Evolutionary conservation across 2,329 filamentous ascomycete species (phyloP).

Genomic region (Leptographium radiaticola): DNA sequence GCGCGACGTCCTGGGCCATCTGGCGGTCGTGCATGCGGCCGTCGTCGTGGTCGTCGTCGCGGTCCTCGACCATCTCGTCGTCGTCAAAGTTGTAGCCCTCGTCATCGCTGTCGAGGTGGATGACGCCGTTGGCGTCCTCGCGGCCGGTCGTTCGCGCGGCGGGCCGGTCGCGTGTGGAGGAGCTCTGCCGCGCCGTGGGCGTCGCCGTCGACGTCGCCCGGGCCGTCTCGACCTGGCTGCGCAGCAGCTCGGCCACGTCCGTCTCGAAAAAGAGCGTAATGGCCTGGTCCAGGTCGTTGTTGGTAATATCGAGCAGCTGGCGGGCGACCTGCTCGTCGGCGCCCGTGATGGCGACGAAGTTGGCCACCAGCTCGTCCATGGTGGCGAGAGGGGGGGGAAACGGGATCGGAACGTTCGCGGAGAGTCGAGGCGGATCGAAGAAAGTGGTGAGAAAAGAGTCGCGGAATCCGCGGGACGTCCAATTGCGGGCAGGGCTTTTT

Average conservation of each 20-base stretch:
- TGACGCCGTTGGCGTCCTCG: conserved; percentile 45
- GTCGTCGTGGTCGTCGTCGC: conserved; percentile 17
- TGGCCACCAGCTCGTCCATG: conserved; percentile 55
- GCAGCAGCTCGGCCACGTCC: conserved; percentile 45
- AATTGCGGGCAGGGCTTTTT: too few species aligned
- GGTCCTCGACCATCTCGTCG: conserved; percentile 19
- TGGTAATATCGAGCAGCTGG: conserved; percentile 75
- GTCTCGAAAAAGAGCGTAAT: conserved; percentile 86
- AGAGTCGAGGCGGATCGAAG: background rate
- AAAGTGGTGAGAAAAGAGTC: conserved; percentile 3
- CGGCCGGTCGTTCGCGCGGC: conserved; percentile 18
- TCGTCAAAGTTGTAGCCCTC: conserved; percentile 31
- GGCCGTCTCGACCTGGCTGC: conserved; percentile 14
- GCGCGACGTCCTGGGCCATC: conserved; percentile 26
- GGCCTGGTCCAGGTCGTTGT: conserved; percentile 71
- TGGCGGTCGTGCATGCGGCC: conserved; percentile 27
- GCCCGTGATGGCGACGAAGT: conserved; percentile 73
- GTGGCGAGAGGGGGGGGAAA: conserved; percentile 5
- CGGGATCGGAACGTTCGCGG: background rate
- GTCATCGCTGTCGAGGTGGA: conserved; percentile 67
- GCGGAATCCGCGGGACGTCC: too few species aligned
- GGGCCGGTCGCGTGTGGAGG: conserved; percentile 3
- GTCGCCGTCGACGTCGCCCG: background rate
- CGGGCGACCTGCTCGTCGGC: conserved; percentile 60
- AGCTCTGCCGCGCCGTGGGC: background rate